Percentiles rank a stretch among this genome's conserved stretches.
phyloP scores from a whole-genome alignment of 2,329 filamentous ascomycete species.

The Exserohilum rostratum region DNA sequence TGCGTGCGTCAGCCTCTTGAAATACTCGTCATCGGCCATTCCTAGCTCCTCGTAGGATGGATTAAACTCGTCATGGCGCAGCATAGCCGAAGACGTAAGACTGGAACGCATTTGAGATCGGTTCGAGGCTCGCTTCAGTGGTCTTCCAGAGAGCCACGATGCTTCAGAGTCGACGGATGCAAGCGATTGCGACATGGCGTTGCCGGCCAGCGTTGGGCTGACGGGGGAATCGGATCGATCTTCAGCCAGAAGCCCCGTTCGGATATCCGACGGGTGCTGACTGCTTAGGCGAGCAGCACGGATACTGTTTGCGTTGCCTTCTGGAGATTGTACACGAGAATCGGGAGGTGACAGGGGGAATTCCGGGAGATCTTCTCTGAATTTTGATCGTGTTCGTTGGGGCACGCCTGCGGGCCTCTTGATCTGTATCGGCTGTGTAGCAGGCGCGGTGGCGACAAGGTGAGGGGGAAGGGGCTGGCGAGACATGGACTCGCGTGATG shows the following conservation, averaged over 20 bases:
- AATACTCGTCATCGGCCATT: conserved; percentile 75
- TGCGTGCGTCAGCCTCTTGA: conserved; percentile 61
- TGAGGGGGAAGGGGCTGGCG: conserved; percentile 60
- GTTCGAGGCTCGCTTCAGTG: conserved; percentile 56
- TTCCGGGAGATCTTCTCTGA: conserved; percentile 90
- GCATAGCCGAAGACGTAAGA: conserved; percentile 50
- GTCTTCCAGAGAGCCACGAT: conserved; percentile 88
- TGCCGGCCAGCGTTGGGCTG: conserved; percentile 40
- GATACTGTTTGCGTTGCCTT: conserved; percentile 58
- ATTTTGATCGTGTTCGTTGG: conserved; percentile 85
- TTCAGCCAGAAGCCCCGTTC: conserved; percentile 33
- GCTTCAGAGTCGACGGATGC: conserved; percentile 95
- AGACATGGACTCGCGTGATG: conserved; percentile 84
- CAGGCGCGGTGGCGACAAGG: conserved; percentile 49
- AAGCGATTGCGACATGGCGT: conserved; percentile 75
- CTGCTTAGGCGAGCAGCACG: conserved; percentile 51
- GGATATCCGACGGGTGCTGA: conserved; percentile 43
- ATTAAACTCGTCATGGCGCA: conserved; percentile 60
- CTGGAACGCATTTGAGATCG: conserved; percentile 55
- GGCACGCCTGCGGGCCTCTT: conserved; percentile 64
- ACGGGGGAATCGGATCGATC: conserved; percentile 53
- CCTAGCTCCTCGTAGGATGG: conserved; percentile 70
- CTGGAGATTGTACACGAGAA: conserved; percentile 79
- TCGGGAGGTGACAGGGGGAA: conserved; percentile 83
- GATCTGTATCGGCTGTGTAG: conserved; percentile 45